These are phyloP conservation scores for Hypoxylon trugodes DNA, from an alignment of 495 filamentous ascomycete species.

Conservation along the genomic window DNA sequence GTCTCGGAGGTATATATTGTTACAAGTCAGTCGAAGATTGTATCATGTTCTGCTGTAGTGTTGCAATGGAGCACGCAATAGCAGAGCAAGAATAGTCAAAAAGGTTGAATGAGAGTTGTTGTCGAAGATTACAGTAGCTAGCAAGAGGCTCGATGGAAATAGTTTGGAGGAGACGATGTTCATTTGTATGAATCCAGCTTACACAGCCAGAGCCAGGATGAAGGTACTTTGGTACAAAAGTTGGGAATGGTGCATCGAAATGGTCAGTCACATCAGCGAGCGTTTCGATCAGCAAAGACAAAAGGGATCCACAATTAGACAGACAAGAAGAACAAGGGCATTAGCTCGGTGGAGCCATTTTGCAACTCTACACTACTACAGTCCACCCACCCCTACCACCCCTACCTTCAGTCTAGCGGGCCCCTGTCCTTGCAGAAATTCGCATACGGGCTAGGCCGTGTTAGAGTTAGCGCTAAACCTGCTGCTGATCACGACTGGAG, in stretches of 20 bases:
- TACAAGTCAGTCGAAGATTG: constrained; percentile 34
- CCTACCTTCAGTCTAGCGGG: too few relatives aligned
- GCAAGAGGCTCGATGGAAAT: constrained; percentile 34
- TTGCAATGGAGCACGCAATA: constrained; percentile 42
- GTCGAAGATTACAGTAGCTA: constrained; percentile 34
- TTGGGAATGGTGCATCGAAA: constrained; percentile 32
- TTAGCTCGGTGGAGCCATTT: constrained; percentile 43
- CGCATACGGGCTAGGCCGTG: constrained; percentile 33
- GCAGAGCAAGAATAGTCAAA: constrained; percentile 21
- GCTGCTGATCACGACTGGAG: constrained; percentile 37
- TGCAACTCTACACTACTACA: constrained; percentile 34
- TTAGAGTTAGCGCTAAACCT: constrained; percentile 34
- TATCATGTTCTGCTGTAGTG: constrained; percentile 37
- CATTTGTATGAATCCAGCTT: constrained; percentile 49
- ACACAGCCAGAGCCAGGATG: constrained; percentile 31
- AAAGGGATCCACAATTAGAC: constrained; percentile 10
- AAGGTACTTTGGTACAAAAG: constrained; percentile 40
- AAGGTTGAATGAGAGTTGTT: constrained; percentile 23
- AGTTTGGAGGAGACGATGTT: constrained; percentile 46
- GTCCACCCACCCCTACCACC: too few relatives aligned
- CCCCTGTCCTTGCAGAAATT: constrained; percentile 33
- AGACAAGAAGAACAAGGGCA: constrained; percentile 37
- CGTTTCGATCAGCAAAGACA: constrained; percentile 45
- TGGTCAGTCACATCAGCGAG: constrained; percentile 44
- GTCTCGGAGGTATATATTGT: constrained; percentile 28